Percentiles rank a stretch among this genome's conserved stretches.
phyloP scores from a whole-genome alignment of 257 asterid genomes.

The Capsicum baccatum region DNA sequence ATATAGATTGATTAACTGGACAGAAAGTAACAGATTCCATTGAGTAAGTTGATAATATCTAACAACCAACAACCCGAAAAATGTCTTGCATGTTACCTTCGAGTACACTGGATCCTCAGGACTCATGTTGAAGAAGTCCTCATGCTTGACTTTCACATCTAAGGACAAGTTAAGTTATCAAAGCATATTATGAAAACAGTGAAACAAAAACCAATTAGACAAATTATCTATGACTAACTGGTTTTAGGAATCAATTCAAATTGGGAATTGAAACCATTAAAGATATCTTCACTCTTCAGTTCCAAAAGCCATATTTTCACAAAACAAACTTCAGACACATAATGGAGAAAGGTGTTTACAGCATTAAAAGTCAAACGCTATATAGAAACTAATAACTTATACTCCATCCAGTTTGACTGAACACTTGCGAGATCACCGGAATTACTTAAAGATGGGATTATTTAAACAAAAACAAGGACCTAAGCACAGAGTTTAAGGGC shows the following conservation, averaged over 20 bases:
- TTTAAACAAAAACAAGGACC: not conserved
- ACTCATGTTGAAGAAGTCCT: conserved; percentile 73
- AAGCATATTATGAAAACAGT: not conserved
- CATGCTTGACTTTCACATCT: conserved; percentile 74
- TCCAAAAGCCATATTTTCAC: conserved; percentile 15
- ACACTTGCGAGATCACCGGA: not conserved
- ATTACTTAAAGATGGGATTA: not conserved
- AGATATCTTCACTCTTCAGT: not conserved
- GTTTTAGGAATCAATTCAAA: conserved; percentile 8
- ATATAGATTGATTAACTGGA: not conserved
- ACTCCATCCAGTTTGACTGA: not conserved
- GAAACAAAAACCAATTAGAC: not conserved
- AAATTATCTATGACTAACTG: not conserved
- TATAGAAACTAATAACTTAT: not conserved
- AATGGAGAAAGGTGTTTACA: not conserved
- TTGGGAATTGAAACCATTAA: not conserved
- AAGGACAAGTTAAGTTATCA: conserved; percentile 61
- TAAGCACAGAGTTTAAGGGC: not conserved
- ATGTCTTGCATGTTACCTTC: conserved; percentile 51
- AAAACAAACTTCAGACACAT: not conserved
- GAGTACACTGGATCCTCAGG: conserved; percentile 70
- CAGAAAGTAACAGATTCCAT: not conserved
- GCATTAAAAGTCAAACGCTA: not conserved
- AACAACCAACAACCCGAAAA: not conserved
- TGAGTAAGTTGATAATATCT: not conserved